A percentile compares a stretch with the other conserved stretches of the same genome.
Conservation (phyloP, 768 basidiomycete species). For the Amanita exitialis region DNA sequence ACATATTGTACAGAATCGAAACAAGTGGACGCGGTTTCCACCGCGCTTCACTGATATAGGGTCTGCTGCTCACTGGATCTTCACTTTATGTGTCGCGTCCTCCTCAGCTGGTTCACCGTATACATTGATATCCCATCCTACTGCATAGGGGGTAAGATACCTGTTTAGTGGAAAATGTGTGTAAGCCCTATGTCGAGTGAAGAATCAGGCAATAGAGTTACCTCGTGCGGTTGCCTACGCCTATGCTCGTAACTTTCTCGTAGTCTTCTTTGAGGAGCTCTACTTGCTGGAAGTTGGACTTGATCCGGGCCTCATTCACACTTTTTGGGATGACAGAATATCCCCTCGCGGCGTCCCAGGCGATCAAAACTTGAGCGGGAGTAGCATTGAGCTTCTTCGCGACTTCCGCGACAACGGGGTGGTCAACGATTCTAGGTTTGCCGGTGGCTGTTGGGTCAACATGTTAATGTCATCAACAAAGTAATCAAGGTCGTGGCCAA, state of each 20-base stretch:
- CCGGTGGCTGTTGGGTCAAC: slow-evolving; percentile 33
- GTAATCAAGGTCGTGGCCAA: slow-evolving; percentile 1
- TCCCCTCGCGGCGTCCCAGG: slow-evolving; percentile 70
- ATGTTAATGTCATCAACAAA: background rate
- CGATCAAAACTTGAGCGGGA: slow-evolving; percentile 74
- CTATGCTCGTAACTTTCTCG: slow-evolving; percentile 43
- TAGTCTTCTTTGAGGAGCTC: slow-evolving; percentile 58
- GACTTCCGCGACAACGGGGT: slow-evolving; percentile 48
- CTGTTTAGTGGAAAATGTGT: slow-evolving; percentile 27
- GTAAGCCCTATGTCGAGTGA: background rate
- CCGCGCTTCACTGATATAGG: too few species aligned
- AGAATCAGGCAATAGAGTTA: slow-evolving; percentile 10
- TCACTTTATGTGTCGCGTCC: slow-evolving; percentile 23
- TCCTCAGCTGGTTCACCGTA: slow-evolving; percentile 59
- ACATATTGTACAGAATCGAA: too few species aligned
- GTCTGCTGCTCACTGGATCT: slow-evolving; percentile 11
- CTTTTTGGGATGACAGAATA: slow-evolving; percentile 83
- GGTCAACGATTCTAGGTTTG: slow-evolving; percentile 58
- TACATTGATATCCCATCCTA: slow-evolving; percentile 65
- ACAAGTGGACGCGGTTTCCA: too few species aligned
- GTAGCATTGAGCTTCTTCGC: slow-evolving; percentile 55
- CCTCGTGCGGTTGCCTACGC: slow-evolving; percentile 34
- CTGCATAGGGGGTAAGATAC: slow-evolving; percentile 49
- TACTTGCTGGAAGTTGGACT: slow-evolving; percentile 72
- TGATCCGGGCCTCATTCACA: slow-evolving; percentile 60